phyloP scores from a whole-genome alignment of 768 basidiomycete genomes.

The Leccinum broughii region DNA sequence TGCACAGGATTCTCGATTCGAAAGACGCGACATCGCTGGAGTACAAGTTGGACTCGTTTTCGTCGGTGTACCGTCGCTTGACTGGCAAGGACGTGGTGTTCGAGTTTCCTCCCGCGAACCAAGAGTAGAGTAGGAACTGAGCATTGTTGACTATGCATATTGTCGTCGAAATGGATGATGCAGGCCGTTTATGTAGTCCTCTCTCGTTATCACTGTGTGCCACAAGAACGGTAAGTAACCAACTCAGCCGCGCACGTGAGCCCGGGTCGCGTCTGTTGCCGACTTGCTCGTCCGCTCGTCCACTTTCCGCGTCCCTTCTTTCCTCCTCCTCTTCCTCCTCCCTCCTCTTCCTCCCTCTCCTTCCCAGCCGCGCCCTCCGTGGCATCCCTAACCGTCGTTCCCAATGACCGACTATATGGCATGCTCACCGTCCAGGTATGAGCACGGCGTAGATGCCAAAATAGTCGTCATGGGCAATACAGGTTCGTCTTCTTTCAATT shows the following conservation, averaged over 20 bases:
- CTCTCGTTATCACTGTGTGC: slow-evolving; percentile 13
- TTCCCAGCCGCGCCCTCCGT: slow-evolving; percentile 44
- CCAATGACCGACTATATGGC: slow-evolving; percentile 58
- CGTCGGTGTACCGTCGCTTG: slow-evolving; percentile 91
- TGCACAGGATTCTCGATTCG: slow-evolving; percentile 85
- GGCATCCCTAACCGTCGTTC: slow-evolving; percentile 38
- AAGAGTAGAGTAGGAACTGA: slow-evolving; percentile 54
- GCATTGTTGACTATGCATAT: slow-evolving; percentile 26
- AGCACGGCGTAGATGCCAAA: slow-evolving; percentile 90
- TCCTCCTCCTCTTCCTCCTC: slow-evolving; percentile 37
- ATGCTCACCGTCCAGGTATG: slow-evolving; percentile 64
- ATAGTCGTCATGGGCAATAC: slow-evolving; percentile 93
- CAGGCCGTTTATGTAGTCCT: slow-evolving; percentile 33
- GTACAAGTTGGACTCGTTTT: slow-evolving; percentile 99
- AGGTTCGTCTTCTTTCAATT: slow-evolving; percentile 37
- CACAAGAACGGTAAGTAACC: slow-evolving; percentile 23
- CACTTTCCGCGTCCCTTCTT: slow-evolving; percentile 28
- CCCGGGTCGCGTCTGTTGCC: slow-evolving; percentile 33
- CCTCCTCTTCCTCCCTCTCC: slow-evolving; percentile 34
- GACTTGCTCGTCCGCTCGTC: slow-evolving; percentile 25
- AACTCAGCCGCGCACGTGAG: slow-evolving; percentile 30
- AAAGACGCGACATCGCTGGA: slow-evolving; percentile 98
- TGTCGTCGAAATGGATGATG: slow-evolving; percentile 35
- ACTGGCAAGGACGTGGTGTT: slow-evolving; percentile 97
- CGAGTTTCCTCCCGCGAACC: slow-evolving; percentile 80